Evolutionary conservation across 2,329 filamentous ascomycete genomes (phyloP).

Genomic region (Apiospora kogelbergensis): DNA sequence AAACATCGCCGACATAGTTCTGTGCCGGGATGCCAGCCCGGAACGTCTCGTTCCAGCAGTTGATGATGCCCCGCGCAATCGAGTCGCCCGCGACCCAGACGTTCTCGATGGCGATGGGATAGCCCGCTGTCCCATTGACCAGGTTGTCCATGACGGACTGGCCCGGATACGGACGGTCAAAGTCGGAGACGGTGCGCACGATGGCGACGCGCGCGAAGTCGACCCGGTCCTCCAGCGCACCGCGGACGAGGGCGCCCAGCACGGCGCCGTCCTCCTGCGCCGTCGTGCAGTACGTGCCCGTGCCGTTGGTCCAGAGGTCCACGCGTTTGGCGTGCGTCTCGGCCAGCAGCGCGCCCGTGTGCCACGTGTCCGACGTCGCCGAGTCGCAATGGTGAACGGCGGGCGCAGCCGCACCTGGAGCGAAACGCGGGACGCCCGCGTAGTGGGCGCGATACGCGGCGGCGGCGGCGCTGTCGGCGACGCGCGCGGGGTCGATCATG

Average conservation of each 20-base stretch:
- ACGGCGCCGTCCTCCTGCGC: slow-evolving; percentile 73
- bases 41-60: slow-evolving; percentile 61
- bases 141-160: slow-evolving; percentile 13
- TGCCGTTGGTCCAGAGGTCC: slow-evolving; percentile 63
- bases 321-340: slow-evolving; percentile 59
- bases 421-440: not conserved
- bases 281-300: slow-evolving; percentile 65
- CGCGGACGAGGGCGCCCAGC: slow-evolving; percentile 63
- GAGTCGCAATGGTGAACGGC: slow-evolving; percentile 64
- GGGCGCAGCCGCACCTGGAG: slow-evolving; percentile 46
- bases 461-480: slow-evolving; percentile 35
- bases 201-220: slow-evolving; percentile 69
- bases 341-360: slow-evolving; percentile 58
- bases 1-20: slow-evolving; percentile 73
- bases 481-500: slow-evolving; percentile 32
- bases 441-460: slow-evolving; percentile 17
- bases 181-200: slow-evolving; percentile 45
- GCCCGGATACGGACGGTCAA: slow-evolving; percentile 13
- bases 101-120: slow-evolving; percentile 56
- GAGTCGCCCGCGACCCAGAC: slow-evolving; percentile 65
- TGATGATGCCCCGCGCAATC: slow-evolving; percentile 63
- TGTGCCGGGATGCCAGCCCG: slow-evolving; percentile 52
- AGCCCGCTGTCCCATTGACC: slow-evolving; percentile 5
- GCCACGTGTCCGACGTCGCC: slow-evolving; percentile 73
- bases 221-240: slow-evolving; percentile 39